phyloP scores from a whole-genome alignment of 2,329 filamentous ascomycete species.

The Penicillium sp. region DNA sequence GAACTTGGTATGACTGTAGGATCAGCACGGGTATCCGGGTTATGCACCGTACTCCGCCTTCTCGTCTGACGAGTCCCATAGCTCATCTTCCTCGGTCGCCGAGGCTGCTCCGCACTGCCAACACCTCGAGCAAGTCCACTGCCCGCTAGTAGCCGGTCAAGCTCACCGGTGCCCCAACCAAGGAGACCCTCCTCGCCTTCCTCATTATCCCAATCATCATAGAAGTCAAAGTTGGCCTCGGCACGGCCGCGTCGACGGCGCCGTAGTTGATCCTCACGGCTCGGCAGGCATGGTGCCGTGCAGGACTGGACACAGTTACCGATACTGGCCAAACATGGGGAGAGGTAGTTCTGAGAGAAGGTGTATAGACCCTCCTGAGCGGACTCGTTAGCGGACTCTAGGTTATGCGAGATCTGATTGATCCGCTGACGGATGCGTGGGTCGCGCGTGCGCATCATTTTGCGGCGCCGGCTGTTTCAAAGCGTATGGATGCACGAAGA shows the following conservation, averaged over 20 bases:
- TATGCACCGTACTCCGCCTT: constrained; percentile 59
- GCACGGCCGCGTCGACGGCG: constrained; percentile 69
- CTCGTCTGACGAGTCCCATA: constrained; percentile 73
- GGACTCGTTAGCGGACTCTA: constrained; percentile 86
- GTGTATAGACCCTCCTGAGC: constrained; percentile 90
- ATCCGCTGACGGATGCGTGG: constrained; percentile 90
- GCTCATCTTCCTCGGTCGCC: constrained; percentile 80
- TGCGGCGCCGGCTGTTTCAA: constrained; percentile 23
- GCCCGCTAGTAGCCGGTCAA: constrained; percentile 79
- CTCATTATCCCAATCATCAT: constrained; percentile 89
- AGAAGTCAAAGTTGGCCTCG: constrained; percentile 93
- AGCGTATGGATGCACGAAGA: background rate
- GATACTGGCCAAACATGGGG: constrained; percentile 74
- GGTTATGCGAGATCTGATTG: constrained; percentile 88
- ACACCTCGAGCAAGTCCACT: constrained; percentile 52
- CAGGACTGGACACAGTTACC: constrained; percentile 67
- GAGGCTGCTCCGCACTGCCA: constrained; percentile 64
- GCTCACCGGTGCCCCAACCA: constrained; percentile 81
- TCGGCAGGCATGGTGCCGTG: constrained; percentile 70
- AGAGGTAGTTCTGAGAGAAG: constrained; percentile 83
- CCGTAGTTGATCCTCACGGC: constrained; percentile 72
- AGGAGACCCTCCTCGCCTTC: constrained; percentile 64
- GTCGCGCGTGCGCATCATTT: constrained; percentile 68
- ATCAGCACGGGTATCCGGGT: constrained; percentile 61
- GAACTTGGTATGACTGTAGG: constrained; percentile 89